phyloP scores from a whole-genome alignment of 1,139 yeast species.

The Yamadazyma buinensis region DNA sequence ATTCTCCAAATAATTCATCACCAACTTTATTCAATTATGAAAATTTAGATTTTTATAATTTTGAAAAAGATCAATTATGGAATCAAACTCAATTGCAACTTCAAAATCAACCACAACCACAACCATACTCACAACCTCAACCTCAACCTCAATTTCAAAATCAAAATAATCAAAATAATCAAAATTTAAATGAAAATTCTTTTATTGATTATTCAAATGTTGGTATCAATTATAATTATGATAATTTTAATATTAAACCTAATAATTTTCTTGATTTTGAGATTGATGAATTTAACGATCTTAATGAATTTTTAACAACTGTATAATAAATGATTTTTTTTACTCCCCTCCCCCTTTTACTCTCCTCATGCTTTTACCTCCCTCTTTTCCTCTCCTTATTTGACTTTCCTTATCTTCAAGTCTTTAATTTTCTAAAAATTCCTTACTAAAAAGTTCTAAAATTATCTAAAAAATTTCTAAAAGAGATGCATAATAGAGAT shows the following conservation, averaged over 20 bases:
- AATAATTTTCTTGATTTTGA: conserved; percentile 2
- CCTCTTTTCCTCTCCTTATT: neutral
- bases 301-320: conserved; percentile 9
- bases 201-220: neutral
- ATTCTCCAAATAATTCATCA: conserved; percentile 5
- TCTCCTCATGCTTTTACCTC: neutral
- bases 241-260: neutral
- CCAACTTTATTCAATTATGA: conserved; percentile 7
- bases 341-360: neutral
- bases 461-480: too few relatives aligned
- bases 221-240: neutral
- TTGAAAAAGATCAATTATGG: neutral
- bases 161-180: neutral
- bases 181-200: neutral
- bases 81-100: neutral
- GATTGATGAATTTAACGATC: conserved; percentile 7
- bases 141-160: too few relatives aligned
- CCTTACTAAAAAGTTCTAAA: too few relatives aligned
- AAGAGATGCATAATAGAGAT: too few relatives aligned
- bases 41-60: neutral
- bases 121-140: too few relatives aligned
- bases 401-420: too few relatives aligned
- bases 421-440: too few relatives aligned
- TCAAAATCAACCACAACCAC: too few relatives aligned
- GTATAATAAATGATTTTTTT: conserved; percentile 1